These are phyloP conservation scores for Fusarium nelsonii DNA, from an alignment of 2,329 filamentous ascomycete species.

Conservation along the genomic window DNA sequence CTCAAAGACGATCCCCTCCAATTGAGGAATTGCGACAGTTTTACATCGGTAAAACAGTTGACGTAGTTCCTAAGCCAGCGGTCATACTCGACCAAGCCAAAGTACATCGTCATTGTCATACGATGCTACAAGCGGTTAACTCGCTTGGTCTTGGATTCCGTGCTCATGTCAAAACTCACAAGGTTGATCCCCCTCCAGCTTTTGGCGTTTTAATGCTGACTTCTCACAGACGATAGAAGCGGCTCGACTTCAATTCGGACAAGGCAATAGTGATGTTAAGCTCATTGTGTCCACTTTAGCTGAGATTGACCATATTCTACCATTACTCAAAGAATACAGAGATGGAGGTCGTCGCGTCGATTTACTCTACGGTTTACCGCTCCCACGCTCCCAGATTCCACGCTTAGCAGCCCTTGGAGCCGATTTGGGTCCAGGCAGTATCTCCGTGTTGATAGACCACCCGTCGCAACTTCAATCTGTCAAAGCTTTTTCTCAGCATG, in stretches of 20 bases:
- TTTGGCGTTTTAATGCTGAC: rapidly evolving
- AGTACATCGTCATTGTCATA: conserved; percentile 65
- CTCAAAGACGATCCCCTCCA: conserved; percentile 36
- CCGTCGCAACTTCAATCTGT: conserved; percentile 57
- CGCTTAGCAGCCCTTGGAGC: conserved; percentile 62
- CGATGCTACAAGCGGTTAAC: conserved; percentile 65
- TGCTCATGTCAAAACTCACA: conserved; percentile 76
- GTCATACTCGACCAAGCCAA: conserved; percentile 67
- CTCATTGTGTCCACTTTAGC: conserved; percentile 70
- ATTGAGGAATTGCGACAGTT: conserved; percentile 36
- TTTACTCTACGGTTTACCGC: conserved; percentile 72
- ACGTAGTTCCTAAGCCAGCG: conserved; percentile 64
- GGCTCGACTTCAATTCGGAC: conserved; percentile 66
- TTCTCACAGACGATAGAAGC: conserved; percentile 64
- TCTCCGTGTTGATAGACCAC: conserved; percentile 71
- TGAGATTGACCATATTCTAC: conserved; percentile 67
- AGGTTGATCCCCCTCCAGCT: conserved; percentile 54
- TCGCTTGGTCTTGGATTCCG: conserved; percentile 67
- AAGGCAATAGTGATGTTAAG: conserved; percentile 55
- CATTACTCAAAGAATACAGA: conserved; percentile 60
- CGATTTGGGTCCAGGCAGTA: conserved; percentile 58
- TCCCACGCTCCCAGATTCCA: conserved; percentile 65
- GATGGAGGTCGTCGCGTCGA: conserved; percentile 35
- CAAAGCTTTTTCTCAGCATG: conserved; percentile 50
- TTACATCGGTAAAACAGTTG: conserved; percentile 47